Percentiles rank a stretch among this genome's conserved stretches.
Conservation (phyloP, 176 grass and related monocot species). For the barley (Hordeum vulgare) region DNA sequence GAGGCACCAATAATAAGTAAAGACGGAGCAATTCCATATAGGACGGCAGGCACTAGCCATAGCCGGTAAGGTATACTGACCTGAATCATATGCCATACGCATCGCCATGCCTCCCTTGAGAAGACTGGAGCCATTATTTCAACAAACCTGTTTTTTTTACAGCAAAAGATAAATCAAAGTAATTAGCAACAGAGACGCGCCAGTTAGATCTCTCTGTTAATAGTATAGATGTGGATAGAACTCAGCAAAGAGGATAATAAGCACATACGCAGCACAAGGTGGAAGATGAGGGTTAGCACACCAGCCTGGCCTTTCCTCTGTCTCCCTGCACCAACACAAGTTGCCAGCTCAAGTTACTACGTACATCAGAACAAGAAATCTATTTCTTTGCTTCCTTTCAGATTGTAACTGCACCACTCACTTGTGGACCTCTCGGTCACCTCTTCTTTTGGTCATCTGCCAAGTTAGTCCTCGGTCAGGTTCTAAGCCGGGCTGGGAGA, state of each 20-base stretch:
- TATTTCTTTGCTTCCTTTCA: background rate
- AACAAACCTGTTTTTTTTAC: constrained; percentile 47
- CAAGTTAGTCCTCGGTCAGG: constrained; percentile 60
- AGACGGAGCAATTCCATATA: background rate
- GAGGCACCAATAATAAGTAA: background rate
- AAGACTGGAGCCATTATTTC: constrained; percentile 88
- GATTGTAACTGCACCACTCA: constrained; percentile 30
- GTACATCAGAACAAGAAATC: background rate
- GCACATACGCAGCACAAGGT: constrained; percentile 60
- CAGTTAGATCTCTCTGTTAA: background rate
- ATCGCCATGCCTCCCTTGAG: constrained; percentile 66
- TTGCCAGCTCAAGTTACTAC: constrained; percentile 1
- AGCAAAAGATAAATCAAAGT: background rate
- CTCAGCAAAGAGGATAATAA: background rate
- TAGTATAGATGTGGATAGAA: background rate
- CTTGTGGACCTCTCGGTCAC: constrained; percentile 79
- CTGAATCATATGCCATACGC: constrained; percentile 91
- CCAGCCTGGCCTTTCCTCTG: constrained; percentile 57
- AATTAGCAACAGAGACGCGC: background rate
- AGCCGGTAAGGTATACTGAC: constrained; percentile 2
- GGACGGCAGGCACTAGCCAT: background rate
- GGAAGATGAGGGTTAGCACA: constrained; percentile 59
- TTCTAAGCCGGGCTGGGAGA: constrained; percentile 83
- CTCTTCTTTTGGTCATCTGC: constrained; percentile 95
- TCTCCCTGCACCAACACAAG: constrained; percentile 27